Conservation (phyloP, 2,329 filamentous ascomycete genomes). For the Fusarium sp. region DNA sequence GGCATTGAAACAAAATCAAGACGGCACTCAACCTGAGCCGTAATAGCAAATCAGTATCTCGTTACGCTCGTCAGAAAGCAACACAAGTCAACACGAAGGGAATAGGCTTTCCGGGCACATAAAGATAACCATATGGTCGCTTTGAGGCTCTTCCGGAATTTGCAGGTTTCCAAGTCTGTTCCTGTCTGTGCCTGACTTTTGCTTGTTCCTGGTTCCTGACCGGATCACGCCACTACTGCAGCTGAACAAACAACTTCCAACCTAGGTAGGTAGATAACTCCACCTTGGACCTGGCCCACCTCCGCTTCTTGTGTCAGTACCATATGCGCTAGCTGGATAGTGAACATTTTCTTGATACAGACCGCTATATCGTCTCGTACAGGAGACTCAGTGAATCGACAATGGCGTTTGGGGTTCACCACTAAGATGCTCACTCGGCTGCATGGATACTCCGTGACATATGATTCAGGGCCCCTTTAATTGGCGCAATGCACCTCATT, state of each 20-base stretch:
- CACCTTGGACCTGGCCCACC: conserved; percentile 24
- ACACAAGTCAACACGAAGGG: not conserved
- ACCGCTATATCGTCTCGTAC: conserved; percentile 14
- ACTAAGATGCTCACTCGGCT: not conserved
- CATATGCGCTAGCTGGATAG: not conserved
- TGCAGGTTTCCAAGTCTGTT: conserved; percentile 1
- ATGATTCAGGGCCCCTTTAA: not conserved
- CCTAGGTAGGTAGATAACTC: not conserved
- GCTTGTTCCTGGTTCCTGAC: conserved; percentile 37
- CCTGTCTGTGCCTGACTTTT: conserved; percentile 17
- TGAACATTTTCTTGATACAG: conserved; percentile 16
- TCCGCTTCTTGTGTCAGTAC: not conserved
- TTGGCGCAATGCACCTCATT: not conserved
- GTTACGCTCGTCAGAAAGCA: not conserved
- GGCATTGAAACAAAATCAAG: conserved; percentile 7
- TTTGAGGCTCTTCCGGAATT: conserved; percentile 14
- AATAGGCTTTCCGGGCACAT: not conserved
- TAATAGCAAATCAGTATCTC: not conserved
- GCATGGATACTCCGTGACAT: not conserved
- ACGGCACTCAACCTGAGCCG: not conserved
- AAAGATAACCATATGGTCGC: not conserved
- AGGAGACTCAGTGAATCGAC: not conserved
- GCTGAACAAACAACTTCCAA: conserved; percentile 11
- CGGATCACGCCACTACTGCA: conserved; percentile 28
- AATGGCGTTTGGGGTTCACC: not conserved